Conservation (phyloP, 345 rosid species). For the Melastoma malabathricum region DNA sequence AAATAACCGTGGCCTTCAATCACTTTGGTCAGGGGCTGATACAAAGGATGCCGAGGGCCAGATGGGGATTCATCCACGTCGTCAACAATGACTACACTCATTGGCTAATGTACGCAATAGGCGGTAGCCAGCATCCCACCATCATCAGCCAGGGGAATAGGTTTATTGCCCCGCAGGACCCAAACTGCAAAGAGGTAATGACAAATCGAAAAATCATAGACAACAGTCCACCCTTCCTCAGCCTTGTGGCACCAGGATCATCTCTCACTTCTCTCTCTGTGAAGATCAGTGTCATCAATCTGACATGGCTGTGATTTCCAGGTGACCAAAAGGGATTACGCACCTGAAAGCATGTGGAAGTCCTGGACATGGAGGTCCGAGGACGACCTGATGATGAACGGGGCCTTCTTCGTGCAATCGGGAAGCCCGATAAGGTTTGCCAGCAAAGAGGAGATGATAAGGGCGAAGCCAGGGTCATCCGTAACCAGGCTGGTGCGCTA, state of each 20-base stretch:
- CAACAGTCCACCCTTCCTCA: neutral
- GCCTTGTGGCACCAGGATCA: too few relatives aligned
- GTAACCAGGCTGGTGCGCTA: slow-evolving; percentile 28
- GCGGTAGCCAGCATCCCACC: slow-evolving; percentile 27
- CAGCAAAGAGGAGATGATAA: slow-evolving; percentile 14
- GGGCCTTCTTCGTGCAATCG: slow-evolving; percentile 48
- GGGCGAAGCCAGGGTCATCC: slow-evolving; percentile 31
- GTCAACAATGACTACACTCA: slow-evolving; percentile 31
- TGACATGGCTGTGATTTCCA: neutral
- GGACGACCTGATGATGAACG: slow-evolving; percentile 43
- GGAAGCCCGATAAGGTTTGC: slow-evolving; percentile 16
- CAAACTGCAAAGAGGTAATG: slow-evolving; percentile 29
- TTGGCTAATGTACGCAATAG: slow-evolving; percentile 40
- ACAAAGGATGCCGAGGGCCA: slow-evolving; percentile 34
- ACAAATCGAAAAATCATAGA: neutral
- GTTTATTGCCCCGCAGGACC: slow-evolving; percentile 16
- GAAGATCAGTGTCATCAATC: neutral
- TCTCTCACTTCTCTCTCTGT: neutral
- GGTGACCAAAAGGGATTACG: slow-evolving; percentile 44
- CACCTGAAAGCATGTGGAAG: slow-evolving; percentile 30
- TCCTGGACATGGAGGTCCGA: slow-evolving; percentile 55
- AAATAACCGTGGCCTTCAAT: slow-evolving; percentile 36
- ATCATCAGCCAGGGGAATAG: slow-evolving; percentile 38
- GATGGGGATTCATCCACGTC: slow-evolving; percentile 25
- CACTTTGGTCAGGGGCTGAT: slow-evolving; percentile 26